Evolutionary conservation across 129 eudicot species (phyloP), one percentile per base, ranked within the genome.

Genomic region (Helichrysum umbraculigerum): DNA sequence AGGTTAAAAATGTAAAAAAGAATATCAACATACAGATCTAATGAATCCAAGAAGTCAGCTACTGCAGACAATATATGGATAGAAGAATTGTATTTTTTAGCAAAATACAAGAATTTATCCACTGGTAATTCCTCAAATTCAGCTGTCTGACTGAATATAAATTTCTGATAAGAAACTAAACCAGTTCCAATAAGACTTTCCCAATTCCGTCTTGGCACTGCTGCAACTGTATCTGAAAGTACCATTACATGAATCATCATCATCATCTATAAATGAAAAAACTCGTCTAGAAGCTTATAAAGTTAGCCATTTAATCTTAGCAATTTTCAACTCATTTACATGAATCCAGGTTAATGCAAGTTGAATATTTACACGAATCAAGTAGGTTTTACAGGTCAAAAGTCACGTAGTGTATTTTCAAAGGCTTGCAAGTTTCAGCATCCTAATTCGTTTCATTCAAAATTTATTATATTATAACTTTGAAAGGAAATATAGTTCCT

Each of bases 161-260:
- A 58, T 71, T 81, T 87, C 21, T 72, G 71, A 81, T 87, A 91
- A 5, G 96, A 87, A 82, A 59, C 72, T 83, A 93, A 75, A 75
- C 89, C 89, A 80, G 87, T 90, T 73, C 96, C 98, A 72, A 93
- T 83, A 37, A 93, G 70, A 80, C 90, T 85, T 71, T 87, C 58
- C 58, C 58, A 51, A 51, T 5, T 51, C 58, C 3, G 58, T 51
- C 58, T 51, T 3, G 58, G 58, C n/a, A 51, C 11, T 51, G 58
- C 58, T 6, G n/a, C 58, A 51, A 51, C 58, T 51, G 3, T 51
- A 10, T 51, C 16, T 51, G 58, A 51, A 51, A 51, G 19, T 5
- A 51, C 58, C 15, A 51, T 51, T 9, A 51, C 58, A 51, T 51
- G 58, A 5, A 14, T 51, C 16, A 51, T 51, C 58, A 51, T 15